phyloP scores from a whole-genome alignment of 768 basidiomycete species.

The Tremella fuciformis region DNA sequence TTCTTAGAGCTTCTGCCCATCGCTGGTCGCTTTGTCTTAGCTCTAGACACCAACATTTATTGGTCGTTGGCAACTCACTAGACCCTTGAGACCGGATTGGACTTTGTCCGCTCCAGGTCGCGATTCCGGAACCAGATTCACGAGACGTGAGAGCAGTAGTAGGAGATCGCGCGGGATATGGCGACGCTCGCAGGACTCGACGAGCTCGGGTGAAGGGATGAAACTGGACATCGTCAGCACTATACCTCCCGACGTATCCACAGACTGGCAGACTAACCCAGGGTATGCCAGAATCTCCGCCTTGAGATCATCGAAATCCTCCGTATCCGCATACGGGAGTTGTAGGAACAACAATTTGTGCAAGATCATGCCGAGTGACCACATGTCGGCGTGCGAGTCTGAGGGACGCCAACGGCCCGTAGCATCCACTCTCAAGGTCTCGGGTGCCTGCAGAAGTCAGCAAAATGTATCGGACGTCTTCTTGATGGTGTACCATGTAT shows the following conservation, averaged over 20 bases:
- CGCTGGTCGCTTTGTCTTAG: neutral
- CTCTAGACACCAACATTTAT: neutral
- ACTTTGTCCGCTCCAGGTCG: constrained; percentile 74
- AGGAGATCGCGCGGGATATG: constrained; percentile 69
- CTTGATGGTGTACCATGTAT: constrained; percentile 37
- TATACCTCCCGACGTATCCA: no score
- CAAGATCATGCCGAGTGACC: constrained; percentile 94
- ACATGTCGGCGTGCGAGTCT: constrained; percentile 90
- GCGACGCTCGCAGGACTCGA: constrained; percentile 65
- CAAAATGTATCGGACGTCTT: neutral
- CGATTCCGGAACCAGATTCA: constrained; percentile 62
- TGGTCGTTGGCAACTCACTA: constrained; percentile 58
- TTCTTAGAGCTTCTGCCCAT: neutral
- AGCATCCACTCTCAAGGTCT: constrained; percentile 68
- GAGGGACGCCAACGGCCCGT: constrained; percentile 68
- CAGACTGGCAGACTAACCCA: constrained; percentile 62
- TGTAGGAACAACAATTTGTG: constrained; percentile 90
- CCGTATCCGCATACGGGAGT: constrained; percentile 71
- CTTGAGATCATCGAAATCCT: constrained; percentile 69
- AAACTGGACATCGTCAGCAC: constrained; percentile 53
- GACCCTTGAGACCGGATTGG: constrained; percentile 64
- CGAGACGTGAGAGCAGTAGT: constrained; percentile 67
- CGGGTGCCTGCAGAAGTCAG: constrained; percentile 60
- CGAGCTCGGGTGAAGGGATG: constrained; percentile 58
- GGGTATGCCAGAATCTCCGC: constrained; percentile 69